Evolutionary conservation across 2,329 filamentous ascomycete genomes (phyloP).

Genomic region (Aspergillus thermomutatus): DNA sequence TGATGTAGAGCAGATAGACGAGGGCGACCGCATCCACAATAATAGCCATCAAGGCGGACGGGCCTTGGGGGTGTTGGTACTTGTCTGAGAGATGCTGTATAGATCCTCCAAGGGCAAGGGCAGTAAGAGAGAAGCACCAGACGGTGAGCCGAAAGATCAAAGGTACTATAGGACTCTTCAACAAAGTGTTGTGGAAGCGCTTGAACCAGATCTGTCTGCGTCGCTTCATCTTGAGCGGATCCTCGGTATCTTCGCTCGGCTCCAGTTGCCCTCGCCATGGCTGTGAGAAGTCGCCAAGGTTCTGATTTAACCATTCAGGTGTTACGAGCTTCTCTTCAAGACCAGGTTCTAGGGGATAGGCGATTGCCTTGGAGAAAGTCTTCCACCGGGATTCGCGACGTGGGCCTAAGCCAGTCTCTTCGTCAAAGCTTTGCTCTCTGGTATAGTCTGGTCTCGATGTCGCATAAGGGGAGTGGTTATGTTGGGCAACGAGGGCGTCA

Average conservation of each 20-base stretch:
- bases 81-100: conserved; percentile 63
- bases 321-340: conserved; percentile 41
- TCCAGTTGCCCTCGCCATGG: conserved; percentile 52
- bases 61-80: conserved; percentile 54
- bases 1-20: conserved; percentile 89
- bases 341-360: conserved; percentile 38
- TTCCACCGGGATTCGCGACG: conserved; percentile 46
- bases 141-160: conserved; percentile 78
- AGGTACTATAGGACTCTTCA: conserved; percentile 82
- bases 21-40: conserved; percentile 85
- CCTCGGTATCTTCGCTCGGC: conserved; percentile 51
- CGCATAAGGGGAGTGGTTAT: conserved; percentile 41
- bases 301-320: conserved; percentile 44
- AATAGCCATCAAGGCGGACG: conserved; percentile 83
- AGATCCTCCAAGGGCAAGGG: conserved; percentile 71
- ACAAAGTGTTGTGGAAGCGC: conserved; percentile 63
- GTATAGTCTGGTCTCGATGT: conserved; percentile 22
- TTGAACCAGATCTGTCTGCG: conserved; percentile 54
- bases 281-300: conserved; percentile 43
- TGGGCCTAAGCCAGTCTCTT: conserved; percentile 1
- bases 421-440: conserved; percentile 7
- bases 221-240: conserved; percentile 47
- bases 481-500: conserved; percentile 44
- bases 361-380: conserved; percentile 41
- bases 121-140: conserved; percentile 76